These are phyloP conservation scores for Cicer cuneatum DNA, from an alignment of 306 rosid species.

Conservation along the genomic window DNA sequence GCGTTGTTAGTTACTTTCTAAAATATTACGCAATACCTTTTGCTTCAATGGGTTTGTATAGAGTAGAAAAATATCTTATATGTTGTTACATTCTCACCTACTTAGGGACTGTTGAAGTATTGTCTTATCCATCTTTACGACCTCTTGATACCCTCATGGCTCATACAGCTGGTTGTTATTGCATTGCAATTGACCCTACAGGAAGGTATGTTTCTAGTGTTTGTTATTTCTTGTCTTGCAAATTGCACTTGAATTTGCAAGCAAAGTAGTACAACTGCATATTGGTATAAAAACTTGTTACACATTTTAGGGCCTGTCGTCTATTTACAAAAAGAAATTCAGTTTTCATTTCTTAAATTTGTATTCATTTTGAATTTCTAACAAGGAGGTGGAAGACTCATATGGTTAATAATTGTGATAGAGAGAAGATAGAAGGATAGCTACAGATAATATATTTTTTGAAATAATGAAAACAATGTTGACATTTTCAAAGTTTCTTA, in stretches of 20 bases:
- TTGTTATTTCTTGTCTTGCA: slow-evolving; percentile 19
- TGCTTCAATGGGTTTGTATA: not conserved
- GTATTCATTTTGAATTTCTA: no score
- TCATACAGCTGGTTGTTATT: slow-evolving; percentile 98
- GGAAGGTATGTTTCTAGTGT: slow-evolving; percentile 70
- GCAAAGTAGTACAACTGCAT: not conserved
- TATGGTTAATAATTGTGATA: no score
- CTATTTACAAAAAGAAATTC: no score
- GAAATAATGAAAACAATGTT: no score
- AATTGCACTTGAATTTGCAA: not conserved
- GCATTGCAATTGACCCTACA: slow-evolving; percentile 93
- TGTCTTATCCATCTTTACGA: slow-evolving; percentile 86
- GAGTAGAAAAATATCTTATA: slow-evolving; percentile 38
- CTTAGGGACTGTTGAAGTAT: slow-evolving; percentile 89
- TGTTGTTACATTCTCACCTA: slow-evolving; percentile 22
- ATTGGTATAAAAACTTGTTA: not conserved
- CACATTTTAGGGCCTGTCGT: no score
- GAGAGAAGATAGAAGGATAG: no score
- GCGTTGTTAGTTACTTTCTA: not conserved
- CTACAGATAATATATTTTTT: no score
- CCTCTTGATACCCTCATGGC: slow-evolving; percentile 93
- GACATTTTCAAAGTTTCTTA: no score
- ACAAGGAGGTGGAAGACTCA: no score
- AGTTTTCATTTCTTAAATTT: no score
- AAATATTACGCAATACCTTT: slow-evolving; percentile 2